Conservation (phyloP, 768 basidiomycete species). For the Trametes gibbosa region DNA sequence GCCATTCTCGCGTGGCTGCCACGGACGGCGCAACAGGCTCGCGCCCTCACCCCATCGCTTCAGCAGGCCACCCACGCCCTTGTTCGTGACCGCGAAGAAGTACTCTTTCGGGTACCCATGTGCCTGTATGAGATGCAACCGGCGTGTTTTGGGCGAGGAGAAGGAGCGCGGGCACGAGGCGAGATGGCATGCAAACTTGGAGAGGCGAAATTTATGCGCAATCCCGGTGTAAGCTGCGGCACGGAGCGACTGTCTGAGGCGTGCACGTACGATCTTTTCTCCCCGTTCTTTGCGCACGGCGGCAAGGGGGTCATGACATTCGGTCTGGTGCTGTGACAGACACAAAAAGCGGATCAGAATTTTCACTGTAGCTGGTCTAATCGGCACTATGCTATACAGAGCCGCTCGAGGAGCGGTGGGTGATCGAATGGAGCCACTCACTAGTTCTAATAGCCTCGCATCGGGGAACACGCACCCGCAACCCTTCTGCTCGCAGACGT, state of each 20-base stretch:
- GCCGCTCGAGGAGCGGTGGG: neutral
- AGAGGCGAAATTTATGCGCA: neutral
- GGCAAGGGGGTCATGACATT: conserved; percentile 87
- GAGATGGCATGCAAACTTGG: conserved; percentile 79
- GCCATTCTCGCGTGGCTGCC: conserved; percentile 50
- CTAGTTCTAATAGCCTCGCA: conserved; percentile 71
- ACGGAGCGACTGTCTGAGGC: neutral
- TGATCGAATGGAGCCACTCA: conserved; percentile 39
- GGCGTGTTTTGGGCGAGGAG: conserved; percentile 66
- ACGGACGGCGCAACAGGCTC: conserved; percentile 70
- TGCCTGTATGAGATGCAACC: conserved; percentile 77
- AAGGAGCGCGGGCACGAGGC: conserved; percentile 58
- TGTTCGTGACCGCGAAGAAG: conserved; percentile 90
- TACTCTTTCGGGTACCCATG: conserved; percentile 88
- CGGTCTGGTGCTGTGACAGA: conserved; percentile 65
- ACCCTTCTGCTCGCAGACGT: conserved; percentile 67
- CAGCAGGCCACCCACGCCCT: conserved; percentile 79
- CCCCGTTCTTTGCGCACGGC: conserved; percentile 73
- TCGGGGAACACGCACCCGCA: conserved; percentile 89
- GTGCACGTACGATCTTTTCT: conserved; percentile 72
- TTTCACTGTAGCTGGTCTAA: neutral
- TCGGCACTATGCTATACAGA: too few relatives aligned
- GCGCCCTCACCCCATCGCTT: conserved; percentile 83
- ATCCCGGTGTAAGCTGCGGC: neutral
- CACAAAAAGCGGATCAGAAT: neutral